Base-by-base conservation (phyloP, 306 rosid species). In the Geum urbanum region DNA sequence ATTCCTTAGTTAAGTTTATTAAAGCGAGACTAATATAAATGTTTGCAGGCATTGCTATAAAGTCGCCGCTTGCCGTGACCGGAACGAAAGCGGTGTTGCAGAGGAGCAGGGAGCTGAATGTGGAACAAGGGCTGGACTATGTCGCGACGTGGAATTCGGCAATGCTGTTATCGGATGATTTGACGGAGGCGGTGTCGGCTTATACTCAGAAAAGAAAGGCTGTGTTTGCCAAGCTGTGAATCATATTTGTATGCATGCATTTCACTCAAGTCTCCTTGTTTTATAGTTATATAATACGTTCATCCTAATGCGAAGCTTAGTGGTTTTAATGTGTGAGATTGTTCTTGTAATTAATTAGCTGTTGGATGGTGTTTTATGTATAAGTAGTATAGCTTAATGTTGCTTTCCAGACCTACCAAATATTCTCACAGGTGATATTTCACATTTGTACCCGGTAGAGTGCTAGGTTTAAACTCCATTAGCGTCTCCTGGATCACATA, bases 131-230 rank as follows among this genome's bases (percentile, higher is more conserved):
- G 1, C 76, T 92, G 86, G 97, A 92, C 64, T 90, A 85, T 69
- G 96, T 87, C 35, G 97, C 97, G 6, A 90, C 96, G 24, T 73
- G 91, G 87, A 92, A 92, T 78, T 80, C 98, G 4, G 86, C 86
- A 0, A 84, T 85, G 74, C 74, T 92, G 70, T 27, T 84, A 4
- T 92, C 98, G 2, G 39, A 43, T 59, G 96, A 92, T 74, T 77
- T 92, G 55, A 46, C 63, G 7, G 94, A 92, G 80, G 94, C 97
- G 1, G 61, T 90, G 9, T 46, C 56, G 0, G 96, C 97, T 3
- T 72, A 63, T 0, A 41, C 71, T 45, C 83, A 81, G 81, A 90
- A 85, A 72, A 81, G 94, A 12, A 90, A 78, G 54, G 89, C 97
- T 6, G 46, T 64, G n/a, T 92, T 88, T 71, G 63, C 96, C 22